Base-by-base conservation (phyloP, 2,329 filamentous ascomycete genomes). In the Nothophaeocryptopus gaeumannii region DNA sequence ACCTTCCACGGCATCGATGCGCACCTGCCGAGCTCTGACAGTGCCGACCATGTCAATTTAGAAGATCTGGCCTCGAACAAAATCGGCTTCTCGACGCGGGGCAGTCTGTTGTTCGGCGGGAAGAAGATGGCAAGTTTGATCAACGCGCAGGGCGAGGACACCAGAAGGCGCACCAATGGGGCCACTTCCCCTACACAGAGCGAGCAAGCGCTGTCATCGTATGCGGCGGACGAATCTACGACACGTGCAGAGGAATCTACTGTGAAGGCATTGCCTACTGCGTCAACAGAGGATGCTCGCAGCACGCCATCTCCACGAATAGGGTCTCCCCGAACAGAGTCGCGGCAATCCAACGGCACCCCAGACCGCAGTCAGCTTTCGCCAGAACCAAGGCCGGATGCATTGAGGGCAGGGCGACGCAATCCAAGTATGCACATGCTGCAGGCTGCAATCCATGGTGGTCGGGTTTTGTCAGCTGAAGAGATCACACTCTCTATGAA, bases 401-500 rank as follows among this genome's bases (percentile, higher is more conserved):
- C 20, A 26, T 50, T 67, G 5, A 50, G 61, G 8, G 47, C 63
- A 5, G 67, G 66, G 9, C 54, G 66, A 40, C 58, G 67, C 33
- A 63, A 63, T 37, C 65, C 66, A 12, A 68, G 66, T 49, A 55
- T 66, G 20, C 63, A 68, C n/a, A 67, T 69, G 66, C 56, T 68
- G 40, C 63, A 68, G 54, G 62, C 65, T 26, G 65, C 64, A 5
- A 58, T 67, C 12, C 51, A 64, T 10, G 64, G 62, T 20, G 60
- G 65, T 2, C 73, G 81, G 49, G 74, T 78, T 14, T 73, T 85
- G 29, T 85, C 82, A n/a, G 71, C 79, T 2, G 82, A 85, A 58
- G 82, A 85, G 63, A 81, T 82, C 60, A 77, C 78, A 62, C 70
- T 84, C 51, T 84, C 82, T 30, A 76, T 79, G 54, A 80, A 80